Percentiles rank a stretch among this genome's conserved stretches.
Evolutionary conservation across 192 early-diverging fungal genomes (phyloP).

Genomic region (Physocladia obscura): DNA sequence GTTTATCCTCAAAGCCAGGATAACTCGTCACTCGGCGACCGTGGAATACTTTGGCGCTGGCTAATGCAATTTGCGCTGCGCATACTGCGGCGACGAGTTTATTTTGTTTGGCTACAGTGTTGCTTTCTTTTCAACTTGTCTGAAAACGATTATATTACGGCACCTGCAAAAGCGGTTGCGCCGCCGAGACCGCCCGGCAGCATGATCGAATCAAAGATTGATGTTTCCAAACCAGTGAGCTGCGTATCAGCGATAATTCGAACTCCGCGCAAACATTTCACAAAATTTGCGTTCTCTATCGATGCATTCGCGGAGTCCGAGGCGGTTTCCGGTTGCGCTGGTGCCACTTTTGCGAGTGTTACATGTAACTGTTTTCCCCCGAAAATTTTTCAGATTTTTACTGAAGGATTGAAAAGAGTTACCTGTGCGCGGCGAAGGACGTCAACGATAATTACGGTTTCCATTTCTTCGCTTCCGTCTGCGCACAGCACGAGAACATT

Average conservation of each 20-base stretch:
- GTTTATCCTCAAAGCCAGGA: conserved; percentile 37
- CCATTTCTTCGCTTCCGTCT: conserved; percentile 84
- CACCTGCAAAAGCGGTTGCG: conserved; percentile 55
- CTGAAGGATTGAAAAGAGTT: too few species aligned
- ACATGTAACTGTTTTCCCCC: conserved; percentile 34
- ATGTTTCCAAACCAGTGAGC: background rate
- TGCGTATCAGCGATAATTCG: conserved; percentile 1
- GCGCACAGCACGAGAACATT: conserved; percentile 73
- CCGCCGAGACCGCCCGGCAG: conserved; percentile 77
- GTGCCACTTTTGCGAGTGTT: too few species aligned
- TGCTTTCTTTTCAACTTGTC: too few species aligned
- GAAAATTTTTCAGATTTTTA: too few species aligned
- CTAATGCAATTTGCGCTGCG: conserved; percentile 60
- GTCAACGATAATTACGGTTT: conserved; percentile 60
- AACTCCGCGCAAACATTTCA: conserved; percentile 7
- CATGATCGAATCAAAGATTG: conserved; percentile 56
- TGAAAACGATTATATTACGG: too few species aligned
- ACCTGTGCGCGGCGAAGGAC: conserved; percentile 62
- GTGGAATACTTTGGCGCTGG: conserved; percentile 48
- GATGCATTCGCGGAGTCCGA: too few species aligned
- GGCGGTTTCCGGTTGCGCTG: too few species aligned
- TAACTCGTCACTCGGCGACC: conserved; percentile 61
- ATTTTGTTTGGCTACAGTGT: conserved; percentile 31
- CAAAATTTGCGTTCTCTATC: background rate
- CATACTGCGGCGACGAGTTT: conserved; percentile 77